phyloP scores from a whole-genome alignment of 2,329 filamentous ascomycete genomes.

The Cladosporium colombiae region DNA sequence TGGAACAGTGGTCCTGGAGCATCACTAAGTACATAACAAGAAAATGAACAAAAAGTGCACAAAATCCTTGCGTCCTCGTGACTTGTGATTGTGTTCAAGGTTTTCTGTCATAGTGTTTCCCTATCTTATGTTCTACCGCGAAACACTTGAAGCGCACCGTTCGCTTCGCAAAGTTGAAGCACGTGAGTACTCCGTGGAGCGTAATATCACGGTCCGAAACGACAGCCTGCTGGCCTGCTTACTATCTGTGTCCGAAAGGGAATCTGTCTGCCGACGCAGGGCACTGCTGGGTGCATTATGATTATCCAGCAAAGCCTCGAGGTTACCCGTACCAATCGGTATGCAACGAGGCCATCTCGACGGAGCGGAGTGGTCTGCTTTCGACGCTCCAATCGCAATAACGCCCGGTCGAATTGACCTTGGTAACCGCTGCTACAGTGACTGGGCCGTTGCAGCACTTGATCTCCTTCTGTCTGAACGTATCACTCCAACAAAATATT shows the following conservation, averaged over 20 bases:
- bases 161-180: not conserved
- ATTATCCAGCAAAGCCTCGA: not conserved
- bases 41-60: not conserved
- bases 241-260: not conserved
- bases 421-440: not conserved
- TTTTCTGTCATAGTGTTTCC: not conserved
- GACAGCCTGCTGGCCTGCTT: not conserved
- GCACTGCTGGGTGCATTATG: not conserved
- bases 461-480: not conserved
- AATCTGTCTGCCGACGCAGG: not conserved
- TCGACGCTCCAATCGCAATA: not conserved
- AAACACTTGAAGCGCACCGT: not conserved
- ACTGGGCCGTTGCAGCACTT: not conserved
- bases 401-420: not conserved
- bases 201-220: not conserved
- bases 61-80: not conserved
- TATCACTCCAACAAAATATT: not conserved
- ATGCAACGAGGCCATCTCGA: not conserved
- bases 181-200: not conserved
- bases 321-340: not conserved
- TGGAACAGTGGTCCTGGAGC: not conserved
- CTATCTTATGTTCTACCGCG: not conserved
- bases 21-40: not conserved
- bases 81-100: not conserved
- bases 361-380: not conserved